Evolutionary conservation across 768 basidiomycete species (phyloP).

Genomic region (Phanerodontia chrysosporium): DNA sequence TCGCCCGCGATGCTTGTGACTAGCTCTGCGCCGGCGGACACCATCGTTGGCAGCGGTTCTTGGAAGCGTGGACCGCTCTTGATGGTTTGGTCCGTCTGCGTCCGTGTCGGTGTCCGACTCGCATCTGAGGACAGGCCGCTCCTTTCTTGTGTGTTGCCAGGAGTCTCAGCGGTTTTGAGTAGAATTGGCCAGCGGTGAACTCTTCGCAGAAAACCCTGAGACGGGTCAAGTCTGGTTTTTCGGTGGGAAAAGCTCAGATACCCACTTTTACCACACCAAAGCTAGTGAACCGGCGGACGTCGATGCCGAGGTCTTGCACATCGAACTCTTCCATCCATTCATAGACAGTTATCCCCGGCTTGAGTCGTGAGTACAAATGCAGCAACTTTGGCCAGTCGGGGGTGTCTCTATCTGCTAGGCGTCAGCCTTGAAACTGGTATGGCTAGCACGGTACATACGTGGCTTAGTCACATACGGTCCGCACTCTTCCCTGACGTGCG

Average conservation of each 20-base stretch:
- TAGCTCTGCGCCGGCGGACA: slow-evolving; percentile 26
- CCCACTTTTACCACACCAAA: slow-evolving; percentile 94
- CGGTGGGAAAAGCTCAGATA: background rate
- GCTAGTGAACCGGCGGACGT: slow-evolving; percentile 90
- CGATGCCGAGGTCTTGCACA: slow-evolving; percentile 72
- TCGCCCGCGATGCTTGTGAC: slow-evolving; percentile 19
- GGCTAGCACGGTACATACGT: slow-evolving; percentile 35
- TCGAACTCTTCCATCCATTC: slow-evolving; percentile 85
- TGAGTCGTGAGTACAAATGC: slow-evolving; percentile 80
- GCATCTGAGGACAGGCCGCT: background rate
- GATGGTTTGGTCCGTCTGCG: slow-evolving; percentile 10
- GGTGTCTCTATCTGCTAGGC: slow-evolving; percentile 44
- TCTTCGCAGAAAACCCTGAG: slow-evolving; percentile 83
- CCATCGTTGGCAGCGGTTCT: slow-evolving; percentile 19
- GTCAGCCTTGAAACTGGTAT: background rate
- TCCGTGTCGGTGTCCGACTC: background rate
- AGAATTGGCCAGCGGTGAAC: slow-evolving; percentile 92
- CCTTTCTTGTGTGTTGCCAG: background rate
- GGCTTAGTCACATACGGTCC: slow-evolving; percentile 85
- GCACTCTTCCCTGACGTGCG: slow-evolving; percentile 85
- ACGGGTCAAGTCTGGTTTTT: background rate
- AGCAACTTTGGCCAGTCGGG: slow-evolving; percentile 88
- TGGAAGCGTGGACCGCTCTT: slow-evolving; percentile 14
- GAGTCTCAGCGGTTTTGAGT: slow-evolving; percentile 8
- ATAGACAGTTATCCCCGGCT: slow-evolving; percentile 75